Evolutionary conservation across 768 basidiomycete genomes (phyloP).

Genomic region (Hygrophoropsis aurantiaca): DNA sequence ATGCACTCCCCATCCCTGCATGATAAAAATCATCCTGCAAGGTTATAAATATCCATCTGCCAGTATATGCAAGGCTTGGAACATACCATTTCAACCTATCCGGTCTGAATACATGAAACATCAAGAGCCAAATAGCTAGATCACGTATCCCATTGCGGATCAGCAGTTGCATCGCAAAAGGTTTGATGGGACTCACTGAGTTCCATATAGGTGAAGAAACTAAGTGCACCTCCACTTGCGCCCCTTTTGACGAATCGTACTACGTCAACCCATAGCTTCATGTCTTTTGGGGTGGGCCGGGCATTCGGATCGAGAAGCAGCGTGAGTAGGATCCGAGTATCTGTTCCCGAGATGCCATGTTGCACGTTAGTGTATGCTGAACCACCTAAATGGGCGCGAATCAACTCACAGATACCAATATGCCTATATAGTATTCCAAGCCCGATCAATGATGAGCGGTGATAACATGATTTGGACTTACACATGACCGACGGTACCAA

Average conservation of each 20-base stretch:
- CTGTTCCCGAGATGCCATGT: slow-evolving; percentile 17
- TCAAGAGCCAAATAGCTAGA: slow-evolving; percentile 40
- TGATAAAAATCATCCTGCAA: slow-evolving; percentile 44
- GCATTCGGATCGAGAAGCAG: slow-evolving; percentile 47
- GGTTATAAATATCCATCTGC: neutral
- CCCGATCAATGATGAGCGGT: slow-evolving; percentile 1
- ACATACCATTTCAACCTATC: slow-evolving; percentile 44
- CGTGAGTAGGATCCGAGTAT: slow-evolving; percentile 49
- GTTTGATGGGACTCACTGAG: slow-evolving; percentile 37
- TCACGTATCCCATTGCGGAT: slow-evolving; percentile 1
- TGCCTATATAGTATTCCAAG: slow-evolving; percentile 32
- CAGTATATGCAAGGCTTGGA: neutral
- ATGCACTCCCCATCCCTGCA: slow-evolving; percentile 47
- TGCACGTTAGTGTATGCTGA: neutral
- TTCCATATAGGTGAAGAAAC: slow-evolving; percentile 60
- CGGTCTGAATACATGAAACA: slow-evolving; percentile 46
- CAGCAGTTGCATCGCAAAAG: neutral
- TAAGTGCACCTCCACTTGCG: slow-evolving; percentile 44
- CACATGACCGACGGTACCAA: slow-evolving; percentile 38
- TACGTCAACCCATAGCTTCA: slow-evolving; percentile 58
- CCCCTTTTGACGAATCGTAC: slow-evolving; percentile 51
- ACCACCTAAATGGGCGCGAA: neutral
- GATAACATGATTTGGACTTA: slow-evolving; percentile 12
- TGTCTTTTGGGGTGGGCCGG: slow-evolving; percentile 44
- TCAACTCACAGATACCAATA: slow-evolving; percentile 50